phyloP scores from a whole-genome alignment of 129 eudicot species.

The Lactuca saligna region DNA sequence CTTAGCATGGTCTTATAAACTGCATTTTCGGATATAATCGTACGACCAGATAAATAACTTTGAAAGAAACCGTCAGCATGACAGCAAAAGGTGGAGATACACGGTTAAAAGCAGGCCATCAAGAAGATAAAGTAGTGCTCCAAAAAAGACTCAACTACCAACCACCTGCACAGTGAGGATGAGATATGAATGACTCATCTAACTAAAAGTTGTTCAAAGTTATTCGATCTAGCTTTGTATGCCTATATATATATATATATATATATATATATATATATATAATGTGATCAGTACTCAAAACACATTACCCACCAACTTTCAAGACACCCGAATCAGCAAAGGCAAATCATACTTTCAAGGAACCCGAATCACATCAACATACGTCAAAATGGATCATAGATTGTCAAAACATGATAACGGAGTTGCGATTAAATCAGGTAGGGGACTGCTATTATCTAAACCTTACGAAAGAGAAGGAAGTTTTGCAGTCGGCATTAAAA shows the following conservation, averaged over 20 bases:
- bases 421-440: conserved; percentile 17
- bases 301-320: conserved; percentile 6
- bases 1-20: conserved; percentile 9
- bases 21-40: background rate
- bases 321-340: background rate
- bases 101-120: conserved; percentile 8
- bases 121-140: conserved; percentile 6
- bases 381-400: conserved; percentile 23
- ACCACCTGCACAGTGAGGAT: conserved; percentile 14
- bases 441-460: conserved; percentile 10
- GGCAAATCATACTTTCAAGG: background rate
- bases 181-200: conserved; percentile 39
- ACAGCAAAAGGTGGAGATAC: background rate
- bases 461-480: conserved; percentile 17
- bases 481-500: conserved; percentile 13
- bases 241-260: conserved; percentile 36
- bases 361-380: background rate
- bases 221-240: conserved; percentile 9
- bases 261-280: too few relatives aligned
- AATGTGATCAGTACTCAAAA: background rate
- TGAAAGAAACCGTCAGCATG: conserved; percentile 6
- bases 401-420: conserved; percentile 26
- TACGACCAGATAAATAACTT: background rate
- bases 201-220: conserved; percentile 5
- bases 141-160: conserved; percentile 19